Evolutionary conservation across 2,329 filamentous ascomycete species (phyloP), one percentile per base, ranked within the genome.

Genomic region (Shiraia sp.): DNA sequence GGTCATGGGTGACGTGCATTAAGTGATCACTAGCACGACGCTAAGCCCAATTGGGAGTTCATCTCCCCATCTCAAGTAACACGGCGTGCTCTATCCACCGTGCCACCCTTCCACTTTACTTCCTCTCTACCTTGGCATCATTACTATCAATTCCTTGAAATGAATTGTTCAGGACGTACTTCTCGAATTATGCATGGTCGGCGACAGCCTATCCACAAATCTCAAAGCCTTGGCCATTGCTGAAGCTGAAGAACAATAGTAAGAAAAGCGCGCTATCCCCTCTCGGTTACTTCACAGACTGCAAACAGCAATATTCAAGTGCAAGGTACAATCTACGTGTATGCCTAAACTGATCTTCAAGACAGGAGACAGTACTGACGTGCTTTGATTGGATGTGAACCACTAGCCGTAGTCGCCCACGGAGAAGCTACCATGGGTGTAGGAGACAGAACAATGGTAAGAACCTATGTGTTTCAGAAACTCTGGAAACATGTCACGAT

Each of bases 171-270:
- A 22, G 19, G 19, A 22, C 4, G 8, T 22, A 22, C 10, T n/a
- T 29, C 27, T 8, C 12, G 27, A n/a, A 8, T 13, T 17, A 13
- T 25, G n/a, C 32, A 16, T 10, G 10, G 10, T 22, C 15, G 12
- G 23, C 25, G 24, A 29, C 17, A 17, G 38, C 29, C 28, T 38
- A 15, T 16, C 36, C 32, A 49, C 7, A 3, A 32, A 56, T 58
- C 36, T 56, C 48, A 52, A 22, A 47, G 45, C 45, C 12, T 36
- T 37, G 55, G 51, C 49, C 39, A 42, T 13, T n/a, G 31, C 19
- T 22, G 32, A 8, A 22, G 8, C 19, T 22, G 32, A 44, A 56
- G 63, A 66, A 68, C 63, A 68, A 68, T 68, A 67, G 45, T 61
- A 68, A 68, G 58, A 35, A 51, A 42, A 24, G 34, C 23, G 32